Evolutionary conservation across 2,329 filamentous ascomycete species (phyloP), one percentile per base, ranked within the genome.

Genomic region (Ophioceras dolichostomum): DNA sequence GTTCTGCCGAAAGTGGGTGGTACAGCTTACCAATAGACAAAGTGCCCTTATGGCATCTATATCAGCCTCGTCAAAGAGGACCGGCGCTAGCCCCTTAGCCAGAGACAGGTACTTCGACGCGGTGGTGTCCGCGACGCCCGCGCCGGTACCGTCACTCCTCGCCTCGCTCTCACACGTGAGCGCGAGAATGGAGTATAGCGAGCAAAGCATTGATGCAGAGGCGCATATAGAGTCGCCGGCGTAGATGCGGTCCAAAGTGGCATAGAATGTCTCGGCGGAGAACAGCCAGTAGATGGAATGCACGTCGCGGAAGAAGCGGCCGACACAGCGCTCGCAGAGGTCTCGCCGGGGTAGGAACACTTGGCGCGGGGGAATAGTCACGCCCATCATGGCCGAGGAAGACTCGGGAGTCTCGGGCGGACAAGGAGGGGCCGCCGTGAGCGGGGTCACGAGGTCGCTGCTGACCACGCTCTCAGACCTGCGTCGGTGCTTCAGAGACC

Each of bases 221-320:
- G 49, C 50, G 16, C 44, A 45, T 4, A 41, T 31, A 2, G 44
- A 38, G 32, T 51, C 49, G 14, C 50, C 45, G 9, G 46, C 41
- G 33, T 52, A 52, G 10, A 52, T 42, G 4, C 48, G 41, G 29
- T 51, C 46, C 4, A 51, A 46, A 10, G 43, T 34, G 13, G 42
- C 42, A n/a, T 48, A 46, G 34, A 52, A 49, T 14, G 42, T 43
- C 38, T 52, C 50, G 20, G 45, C 44, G 1, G 48, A 47, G 40
- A 49, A 47, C 34, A 52, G 47, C 50, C 50, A 52, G 34, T 52
- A 52, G 27, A 52, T 38, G 8, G 46, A 47, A 39, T 52, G 49
- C 20, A 52, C 44, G 24, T 52, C 50, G 27, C 41, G 36, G 37
- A 52, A 51, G 41, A 50, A 52, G 34, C 50, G 46, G 13, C 46